Percentiles rank a stretch among this genome's conserved stretches.
Conservation (phyloP, 2,329 filamentous ascomycete species). For the Colletotrichum tanaceti region DNA sequence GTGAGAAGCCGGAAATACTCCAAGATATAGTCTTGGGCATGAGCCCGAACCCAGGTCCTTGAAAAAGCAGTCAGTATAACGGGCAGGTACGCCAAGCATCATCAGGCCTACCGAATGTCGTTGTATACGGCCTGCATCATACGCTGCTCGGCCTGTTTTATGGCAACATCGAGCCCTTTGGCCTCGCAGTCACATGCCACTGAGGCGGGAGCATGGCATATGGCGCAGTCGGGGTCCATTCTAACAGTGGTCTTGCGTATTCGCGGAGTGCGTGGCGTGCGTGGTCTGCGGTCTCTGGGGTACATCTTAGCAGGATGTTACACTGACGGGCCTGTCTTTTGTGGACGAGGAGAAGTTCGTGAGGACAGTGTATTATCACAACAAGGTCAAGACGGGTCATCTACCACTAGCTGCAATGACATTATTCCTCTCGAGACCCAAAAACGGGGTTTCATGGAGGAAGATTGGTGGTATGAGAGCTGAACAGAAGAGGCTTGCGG, state of each 20-base stretch:
- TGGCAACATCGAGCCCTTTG: constrained; percentile 71
- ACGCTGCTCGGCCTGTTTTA: constrained; percentile 71
- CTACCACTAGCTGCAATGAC: constrained; percentile 39
- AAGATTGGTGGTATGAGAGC: constrained; percentile 40
- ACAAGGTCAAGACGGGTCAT: constrained; percentile 43
- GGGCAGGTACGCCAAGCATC: not conserved
- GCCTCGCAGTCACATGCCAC: constrained; percentile 74
- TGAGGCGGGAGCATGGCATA: constrained; percentile 70
- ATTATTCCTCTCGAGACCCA: constrained; percentile 50
- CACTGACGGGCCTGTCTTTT: constrained; percentile 35
- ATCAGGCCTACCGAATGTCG: constrained; percentile 68
- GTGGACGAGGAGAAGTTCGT: constrained; percentile 5
- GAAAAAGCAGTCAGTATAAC: constrained; percentile 40
- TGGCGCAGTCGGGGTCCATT: constrained; percentile 78
- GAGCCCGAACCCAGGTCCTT: constrained; percentile 72
- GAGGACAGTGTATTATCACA: constrained; percentile 48
- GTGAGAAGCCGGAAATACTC: constrained; percentile 72
- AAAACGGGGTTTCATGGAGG: constrained; percentile 50
- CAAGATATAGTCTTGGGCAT: constrained; percentile 76
- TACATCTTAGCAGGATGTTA: constrained; percentile 60
- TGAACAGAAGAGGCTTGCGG: constrained; percentile 38
- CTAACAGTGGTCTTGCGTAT: constrained; percentile 63
- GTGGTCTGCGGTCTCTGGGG: constrained; percentile 55
- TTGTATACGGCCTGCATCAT: constrained; percentile 73
- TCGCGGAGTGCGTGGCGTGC: constrained; percentile 39